Conservation (phyloP, 306 rosid species). For the Cicer judaicum region DNA sequence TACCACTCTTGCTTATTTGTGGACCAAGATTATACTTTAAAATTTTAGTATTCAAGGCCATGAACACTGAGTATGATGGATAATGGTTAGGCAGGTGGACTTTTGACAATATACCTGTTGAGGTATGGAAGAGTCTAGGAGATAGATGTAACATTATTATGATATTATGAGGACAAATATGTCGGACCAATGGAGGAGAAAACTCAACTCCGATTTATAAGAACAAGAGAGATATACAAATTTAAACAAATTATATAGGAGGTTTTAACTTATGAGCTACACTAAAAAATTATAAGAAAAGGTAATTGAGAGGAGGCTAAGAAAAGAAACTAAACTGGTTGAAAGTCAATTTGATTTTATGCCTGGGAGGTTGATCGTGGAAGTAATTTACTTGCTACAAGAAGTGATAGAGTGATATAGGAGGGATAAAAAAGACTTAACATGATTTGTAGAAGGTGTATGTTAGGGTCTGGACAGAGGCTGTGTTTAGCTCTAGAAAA, state of each 20-base stretch:
- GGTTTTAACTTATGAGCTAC: neutral
- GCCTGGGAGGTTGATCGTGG: no score
- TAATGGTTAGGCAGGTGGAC: neutral
- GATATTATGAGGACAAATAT: neutral
- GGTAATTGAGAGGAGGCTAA: neutral
- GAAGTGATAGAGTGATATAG: neutral
- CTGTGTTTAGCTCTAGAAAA: neutral
- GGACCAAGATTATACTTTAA: neutral
- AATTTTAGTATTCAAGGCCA: neutral
- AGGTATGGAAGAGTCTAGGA: neutral
- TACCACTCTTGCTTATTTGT: neutral
- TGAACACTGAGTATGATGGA: neutral
- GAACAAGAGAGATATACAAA: neutral
- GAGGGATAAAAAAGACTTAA: neutral
- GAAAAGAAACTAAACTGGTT: neutral
- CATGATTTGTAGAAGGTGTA: neutral
- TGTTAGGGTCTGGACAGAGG: neutral
- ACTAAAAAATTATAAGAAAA: neutral
- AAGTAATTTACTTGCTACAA: neutral
- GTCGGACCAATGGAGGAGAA: neutral
- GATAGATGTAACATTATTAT: neutral
- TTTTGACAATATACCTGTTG: neutral
- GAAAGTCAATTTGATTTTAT: neutral
- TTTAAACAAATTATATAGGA: neutral
- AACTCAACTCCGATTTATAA: neutral